phyloP scores from a whole-genome alignment of 2,329 filamentous ascomycete species.

The Teratosphaeria viscida region DNA sequence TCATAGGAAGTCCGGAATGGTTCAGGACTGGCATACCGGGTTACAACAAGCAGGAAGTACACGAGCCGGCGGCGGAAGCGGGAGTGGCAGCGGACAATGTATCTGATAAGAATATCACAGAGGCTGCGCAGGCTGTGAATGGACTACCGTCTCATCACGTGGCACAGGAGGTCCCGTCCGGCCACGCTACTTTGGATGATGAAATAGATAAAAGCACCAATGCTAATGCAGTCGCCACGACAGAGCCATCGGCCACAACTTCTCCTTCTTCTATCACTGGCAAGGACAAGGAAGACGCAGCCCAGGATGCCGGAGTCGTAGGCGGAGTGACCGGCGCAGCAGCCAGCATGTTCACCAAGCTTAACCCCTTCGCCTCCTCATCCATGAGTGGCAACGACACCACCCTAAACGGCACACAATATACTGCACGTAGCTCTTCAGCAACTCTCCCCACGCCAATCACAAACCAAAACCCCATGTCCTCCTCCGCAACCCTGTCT shows the following conservation, averaged over 20 bases:
- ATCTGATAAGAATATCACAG: neutral
- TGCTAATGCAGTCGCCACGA: neutral
- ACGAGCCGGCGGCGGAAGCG: conserved; percentile 1
- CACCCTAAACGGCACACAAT: neutral
- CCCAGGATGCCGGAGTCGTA: neutral
- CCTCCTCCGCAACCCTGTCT: neutral
- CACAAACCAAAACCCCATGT: neutral
- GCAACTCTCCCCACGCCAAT: neutral
- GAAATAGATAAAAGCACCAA: neutral
- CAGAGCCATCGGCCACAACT: neutral
- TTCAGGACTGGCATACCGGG: conserved; percentile 11
- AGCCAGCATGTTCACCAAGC: neutral
- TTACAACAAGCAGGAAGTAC: conserved; percentile 2
- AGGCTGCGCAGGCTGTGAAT: neutral
- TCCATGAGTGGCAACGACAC: neutral
- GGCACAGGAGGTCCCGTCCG: neutral
- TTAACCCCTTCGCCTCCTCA: neutral
- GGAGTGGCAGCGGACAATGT: neutral
- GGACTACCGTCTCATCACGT: neutral
- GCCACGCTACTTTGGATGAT: neutral
- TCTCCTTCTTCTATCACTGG: neutral
- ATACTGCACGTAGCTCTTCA: neutral
- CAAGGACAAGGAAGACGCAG: neutral
- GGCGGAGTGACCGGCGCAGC: neutral
- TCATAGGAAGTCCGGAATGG: conserved; percentile 13